Percentiles rank a stretch among this genome's conserved stretches.
Evolutionary conservation across 176 grass and related monocot genomes (phyloP).

Genomic region (Lolium rigidum): DNA sequence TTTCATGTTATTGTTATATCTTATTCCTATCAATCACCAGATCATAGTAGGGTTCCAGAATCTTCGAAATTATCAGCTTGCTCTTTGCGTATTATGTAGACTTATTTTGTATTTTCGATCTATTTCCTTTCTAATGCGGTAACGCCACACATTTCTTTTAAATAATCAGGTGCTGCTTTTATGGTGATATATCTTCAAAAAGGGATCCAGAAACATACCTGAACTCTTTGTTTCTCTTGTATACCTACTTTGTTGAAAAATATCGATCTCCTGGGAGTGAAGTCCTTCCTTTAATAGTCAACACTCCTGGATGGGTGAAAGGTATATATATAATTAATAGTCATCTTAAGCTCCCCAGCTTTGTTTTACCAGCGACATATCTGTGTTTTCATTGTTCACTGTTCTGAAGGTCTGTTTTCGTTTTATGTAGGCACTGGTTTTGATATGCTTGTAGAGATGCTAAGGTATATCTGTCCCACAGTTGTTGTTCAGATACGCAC

Average conservation of each 20-base stretch:
- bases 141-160: constrained; percentile 14
- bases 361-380: not conserved
- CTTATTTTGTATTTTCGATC: not conserved
- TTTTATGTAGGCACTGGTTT: constrained; percentile 83
- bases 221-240: constrained; percentile 66
- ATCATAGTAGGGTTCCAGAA: not conserved
- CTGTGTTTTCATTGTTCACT: constrained; percentile 28
- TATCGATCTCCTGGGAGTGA: constrained; percentile 40
- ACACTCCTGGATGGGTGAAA: constrained; percentile 93
- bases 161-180: constrained; percentile 72
- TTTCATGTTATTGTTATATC: not conserved
- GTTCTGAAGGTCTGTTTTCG: constrained; percentile 35
- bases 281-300: constrained; percentile 61
- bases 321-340: constrained; percentile 48
- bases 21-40: constrained; percentile 6
- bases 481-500: constrained; percentile 78
- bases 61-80: not conserved
- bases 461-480: constrained; percentile 83
- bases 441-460: constrained; percentile 91
- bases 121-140: not conserved
- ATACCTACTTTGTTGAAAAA: constrained; percentile 68
- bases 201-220: constrained; percentile 86
- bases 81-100: not conserved
- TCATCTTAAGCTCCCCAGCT: constrained; percentile 35
- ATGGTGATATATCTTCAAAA: constrained; percentile 90